These are phyloP conservation scores for Erythrobasidium yunnanense DNA, from an alignment of 768 basidiomycete species.

Conservation along the genomic window DNA sequence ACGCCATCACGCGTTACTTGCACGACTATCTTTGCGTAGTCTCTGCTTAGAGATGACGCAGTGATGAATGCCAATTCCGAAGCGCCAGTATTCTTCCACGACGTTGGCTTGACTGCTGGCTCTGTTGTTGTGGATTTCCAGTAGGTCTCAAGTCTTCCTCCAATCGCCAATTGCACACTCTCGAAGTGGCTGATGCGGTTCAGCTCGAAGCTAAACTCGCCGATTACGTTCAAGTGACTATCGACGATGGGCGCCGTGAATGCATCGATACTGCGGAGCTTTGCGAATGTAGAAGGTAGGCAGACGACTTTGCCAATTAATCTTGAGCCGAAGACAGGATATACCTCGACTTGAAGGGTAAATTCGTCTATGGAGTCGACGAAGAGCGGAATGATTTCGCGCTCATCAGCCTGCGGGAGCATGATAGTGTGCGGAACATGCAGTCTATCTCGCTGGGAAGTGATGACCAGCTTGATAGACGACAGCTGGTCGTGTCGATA, in stretches of 20 bases:
- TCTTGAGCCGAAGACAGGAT: constrained; percentile 94
- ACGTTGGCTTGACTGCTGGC: constrained; percentile 43
- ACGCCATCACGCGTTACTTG: constrained; percentile 86
- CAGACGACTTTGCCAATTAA: constrained; percentile 88
- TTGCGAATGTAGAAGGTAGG: constrained; percentile 59
- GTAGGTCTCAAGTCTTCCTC: constrained; percentile 91
- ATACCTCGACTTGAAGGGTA: constrained; percentile 81
- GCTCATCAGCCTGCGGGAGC: constrained; percentile 63
- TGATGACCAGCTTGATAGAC: constrained; percentile 89
- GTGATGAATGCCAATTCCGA: constrained; percentile 47
- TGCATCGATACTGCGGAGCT: constrained; percentile 43
- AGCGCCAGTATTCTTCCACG: constrained; percentile 39
- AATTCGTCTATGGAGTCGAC: constrained; percentile 61
- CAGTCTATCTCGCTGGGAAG: constrained; percentile 67
- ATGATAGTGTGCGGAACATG: constrained; percentile 80
- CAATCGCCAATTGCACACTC: constrained; percentile 83
- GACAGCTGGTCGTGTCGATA: constrained; percentile 44
- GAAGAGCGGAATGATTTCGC: constrained; percentile 73
- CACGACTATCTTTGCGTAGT: constrained; percentile 70
- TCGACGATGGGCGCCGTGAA: constrained; percentile 67
- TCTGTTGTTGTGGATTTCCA: constrained; percentile 72
- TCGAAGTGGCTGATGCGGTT: constrained; percentile 78
- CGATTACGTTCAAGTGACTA: constrained; percentile 81
- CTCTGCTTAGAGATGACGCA: constrained; percentile 79
- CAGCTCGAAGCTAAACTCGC: constrained; percentile 84